Percentiles rank a stretch among this genome's conserved stretches.
These are phyloP conservation scores for Apiospora marii DNA, from an alignment of 2,329 filamentous ascomycete species.

Conservation along the genomic window DNA sequence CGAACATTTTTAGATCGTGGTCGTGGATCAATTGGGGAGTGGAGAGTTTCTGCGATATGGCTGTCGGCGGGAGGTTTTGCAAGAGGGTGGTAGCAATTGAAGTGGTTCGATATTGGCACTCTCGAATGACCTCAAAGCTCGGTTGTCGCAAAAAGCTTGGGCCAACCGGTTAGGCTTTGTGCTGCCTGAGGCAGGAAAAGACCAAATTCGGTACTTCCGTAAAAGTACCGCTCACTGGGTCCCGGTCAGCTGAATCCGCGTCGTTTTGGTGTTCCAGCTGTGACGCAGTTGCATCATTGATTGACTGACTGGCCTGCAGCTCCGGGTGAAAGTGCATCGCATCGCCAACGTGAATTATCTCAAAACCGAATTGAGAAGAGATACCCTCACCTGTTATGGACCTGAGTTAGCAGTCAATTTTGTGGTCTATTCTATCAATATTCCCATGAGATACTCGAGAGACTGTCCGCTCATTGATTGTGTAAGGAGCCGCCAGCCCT, in stretches of 20 bases:
- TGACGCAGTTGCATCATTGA: conserved; percentile 18
- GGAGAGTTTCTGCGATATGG: conserved; percentile 2
- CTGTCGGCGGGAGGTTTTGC: conserved; percentile 6
- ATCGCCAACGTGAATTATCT: background rate
- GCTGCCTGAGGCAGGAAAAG: conserved; percentile 17
- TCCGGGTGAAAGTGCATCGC: background rate
- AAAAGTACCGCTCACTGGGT: background rate
- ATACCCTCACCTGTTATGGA: background rate
- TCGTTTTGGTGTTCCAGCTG: background rate
- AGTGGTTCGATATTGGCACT: conserved; percentile 22
- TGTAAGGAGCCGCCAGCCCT: background rate
- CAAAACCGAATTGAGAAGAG: background rate
- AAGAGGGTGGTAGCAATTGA: conserved; percentile 1
- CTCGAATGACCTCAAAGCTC: conserved; percentile 21
- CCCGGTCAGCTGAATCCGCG: conserved; percentile 6
- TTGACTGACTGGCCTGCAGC: background rate
- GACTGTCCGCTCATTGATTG: background rate
- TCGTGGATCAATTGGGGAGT: conserved; percentile 25
- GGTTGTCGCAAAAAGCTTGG: conserved; percentile 18
- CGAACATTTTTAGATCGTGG: conserved; percentile 62
- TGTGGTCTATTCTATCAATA: background rate
- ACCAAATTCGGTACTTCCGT: background rate
- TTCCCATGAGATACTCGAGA: background rate
- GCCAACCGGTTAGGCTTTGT: background rate
- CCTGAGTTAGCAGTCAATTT: too few relatives aligned